These are phyloP conservation scores for Aspergillus sp. DNA, from an alignment of 2,329 filamentous ascomycete species.

Conservation along the genomic window DNA sequence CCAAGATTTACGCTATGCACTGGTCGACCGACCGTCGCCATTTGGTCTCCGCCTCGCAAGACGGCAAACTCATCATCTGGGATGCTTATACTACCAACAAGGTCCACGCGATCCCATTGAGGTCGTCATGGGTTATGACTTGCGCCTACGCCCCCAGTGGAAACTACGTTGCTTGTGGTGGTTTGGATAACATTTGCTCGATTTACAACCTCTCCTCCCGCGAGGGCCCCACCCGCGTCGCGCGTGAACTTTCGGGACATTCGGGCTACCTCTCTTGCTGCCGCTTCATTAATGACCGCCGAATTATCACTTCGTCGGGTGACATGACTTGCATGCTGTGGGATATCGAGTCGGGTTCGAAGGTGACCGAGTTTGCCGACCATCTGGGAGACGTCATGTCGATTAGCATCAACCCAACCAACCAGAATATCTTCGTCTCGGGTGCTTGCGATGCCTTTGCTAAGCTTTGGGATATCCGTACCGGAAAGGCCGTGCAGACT, in stretches of 20 bases:
- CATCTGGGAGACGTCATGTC: constrained; percentile 99
- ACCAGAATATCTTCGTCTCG: constrained; percentile 99
- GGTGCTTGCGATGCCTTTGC: constrained; percentile 98
- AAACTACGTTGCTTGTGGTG: constrained; percentile 97
- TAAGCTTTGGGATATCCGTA: constrained; percentile 97
- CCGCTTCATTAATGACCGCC: constrained; percentile 96
- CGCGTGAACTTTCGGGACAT: constrained; percentile 91
- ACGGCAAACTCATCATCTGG: constrained; percentile 99
- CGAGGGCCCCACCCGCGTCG: constrained; percentile 94
- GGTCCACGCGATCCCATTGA: constrained; percentile 93
- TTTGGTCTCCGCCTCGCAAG: constrained; percentile 94
- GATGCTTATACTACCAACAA: constrained; percentile 99
- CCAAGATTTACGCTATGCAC: constrained; percentile 99
- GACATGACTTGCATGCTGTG: constrained; percentile 99
- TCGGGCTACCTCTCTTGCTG: constrained; percentile 98
- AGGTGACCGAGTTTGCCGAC: constrained; percentile 96
- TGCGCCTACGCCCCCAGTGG: constrained; percentile 98
- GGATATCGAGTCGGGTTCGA: constrained; percentile 97
- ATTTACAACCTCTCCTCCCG: constrained; percentile 98
- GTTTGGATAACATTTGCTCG: constrained; percentile 98
- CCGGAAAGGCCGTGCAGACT: constrained; percentile 96
- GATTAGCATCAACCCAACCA: constrained; percentile 98
- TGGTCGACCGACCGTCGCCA: constrained; percentile 98
- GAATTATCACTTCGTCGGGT: constrained; percentile 94
- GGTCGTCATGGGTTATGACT: constrained; percentile 99